Percentiles rank a stretch among this genome's conserved stretches.
phyloP scores from a whole-genome alignment of 2,329 filamentous ascomycete genomes.

The Pestalotiopsis sp. region DNA sequence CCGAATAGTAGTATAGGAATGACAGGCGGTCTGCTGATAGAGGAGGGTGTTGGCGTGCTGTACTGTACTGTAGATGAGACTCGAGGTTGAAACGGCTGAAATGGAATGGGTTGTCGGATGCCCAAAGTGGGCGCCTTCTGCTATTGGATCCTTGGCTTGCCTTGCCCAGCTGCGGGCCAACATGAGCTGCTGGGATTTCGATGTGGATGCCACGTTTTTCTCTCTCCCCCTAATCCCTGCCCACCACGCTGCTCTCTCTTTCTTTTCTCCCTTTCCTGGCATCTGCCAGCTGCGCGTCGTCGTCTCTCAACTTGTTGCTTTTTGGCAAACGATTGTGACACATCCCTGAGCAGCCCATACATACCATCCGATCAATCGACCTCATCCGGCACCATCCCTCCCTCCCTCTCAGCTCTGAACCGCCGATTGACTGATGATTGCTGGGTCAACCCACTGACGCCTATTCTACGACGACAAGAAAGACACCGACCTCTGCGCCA shows the following conservation, averaged over 20 bases:
- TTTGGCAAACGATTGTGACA: neutral
- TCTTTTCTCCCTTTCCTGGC: neutral
- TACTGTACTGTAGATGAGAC: neutral
- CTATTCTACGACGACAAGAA: neutral
- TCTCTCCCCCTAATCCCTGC: constrained; percentile 1
- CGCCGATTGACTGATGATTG: neutral
- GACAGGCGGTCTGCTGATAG: neutral
- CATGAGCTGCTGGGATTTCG: neutral
- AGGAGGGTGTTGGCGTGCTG: neutral
- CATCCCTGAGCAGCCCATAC: no score
- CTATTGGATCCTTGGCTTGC: neutral
- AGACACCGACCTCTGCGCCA: neutral
- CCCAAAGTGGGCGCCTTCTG: neutral
- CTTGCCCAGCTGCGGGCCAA: neutral
- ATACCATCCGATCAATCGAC: neutral
- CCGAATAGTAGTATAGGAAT: no score
- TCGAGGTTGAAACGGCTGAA: constrained; percentile 7
- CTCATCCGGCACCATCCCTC: neutral
- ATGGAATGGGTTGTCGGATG: neutral
- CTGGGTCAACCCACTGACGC: neutral
- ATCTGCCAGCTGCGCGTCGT: neutral
- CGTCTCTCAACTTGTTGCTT: neutral
- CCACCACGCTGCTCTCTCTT: neutral
- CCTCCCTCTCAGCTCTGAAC: neutral
- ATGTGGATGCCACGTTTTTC: constrained; percentile 8